Conservation (phyloP, 1,139 yeast genomes). For the Blastobotrys raffinosifermentans region DNA sequence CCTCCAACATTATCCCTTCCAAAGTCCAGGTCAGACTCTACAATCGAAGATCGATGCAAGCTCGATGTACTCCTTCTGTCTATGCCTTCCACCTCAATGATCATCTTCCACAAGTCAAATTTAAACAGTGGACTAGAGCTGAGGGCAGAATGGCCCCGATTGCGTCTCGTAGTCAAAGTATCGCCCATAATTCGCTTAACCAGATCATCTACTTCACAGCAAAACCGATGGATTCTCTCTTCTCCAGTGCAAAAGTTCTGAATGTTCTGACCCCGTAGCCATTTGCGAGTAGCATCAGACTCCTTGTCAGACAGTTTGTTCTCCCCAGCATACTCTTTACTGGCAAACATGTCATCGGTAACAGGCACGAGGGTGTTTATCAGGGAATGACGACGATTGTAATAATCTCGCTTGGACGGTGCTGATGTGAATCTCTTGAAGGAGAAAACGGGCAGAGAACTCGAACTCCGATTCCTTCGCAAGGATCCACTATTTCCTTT, state of each 20-base stretch:
- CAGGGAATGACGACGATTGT: slow-evolving; percentile 27
- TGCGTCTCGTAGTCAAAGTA: slow-evolving; percentile 20
- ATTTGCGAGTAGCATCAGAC: slow-evolving; percentile 29
- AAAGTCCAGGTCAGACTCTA: slow-evolving; percentile 11
- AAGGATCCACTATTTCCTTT: slow-evolving; percentile 7
- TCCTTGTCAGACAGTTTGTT: slow-evolving; percentile 34
- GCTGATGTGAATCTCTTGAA: slow-evolving; percentile 25
- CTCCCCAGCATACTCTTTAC: slow-evolving; percentile 27
- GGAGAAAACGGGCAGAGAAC: slow-evolving; percentile 23
- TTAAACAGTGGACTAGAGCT: slow-evolving; percentile 24
- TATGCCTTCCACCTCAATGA: slow-evolving; percentile 25
- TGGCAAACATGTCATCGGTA: slow-evolving; percentile 29
- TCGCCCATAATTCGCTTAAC: slow-evolving; percentile 32
- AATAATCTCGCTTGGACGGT: slow-evolving; percentile 20
- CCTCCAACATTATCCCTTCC: slow-evolving; percentile 5
- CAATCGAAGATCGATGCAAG: slow-evolving; percentile 14
- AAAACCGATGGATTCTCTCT: slow-evolving; percentile 33
- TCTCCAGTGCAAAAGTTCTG: slow-evolving; percentile 35
- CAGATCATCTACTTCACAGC: slow-evolving; percentile 33
- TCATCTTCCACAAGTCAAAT: slow-evolving; percentile 26
- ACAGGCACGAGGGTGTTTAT: slow-evolving; percentile 17
- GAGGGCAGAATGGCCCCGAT: slow-evolving; percentile 26
- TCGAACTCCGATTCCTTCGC: slow-evolving; percentile 20
- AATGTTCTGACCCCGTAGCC: slow-evolving; percentile 30
- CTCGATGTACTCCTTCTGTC: slow-evolving; percentile 18